These are phyloP conservation scores for Solanum lycopersicoides DNA, from an alignment of 257 asterid genomes.

Conservation along the genomic window DNA sequence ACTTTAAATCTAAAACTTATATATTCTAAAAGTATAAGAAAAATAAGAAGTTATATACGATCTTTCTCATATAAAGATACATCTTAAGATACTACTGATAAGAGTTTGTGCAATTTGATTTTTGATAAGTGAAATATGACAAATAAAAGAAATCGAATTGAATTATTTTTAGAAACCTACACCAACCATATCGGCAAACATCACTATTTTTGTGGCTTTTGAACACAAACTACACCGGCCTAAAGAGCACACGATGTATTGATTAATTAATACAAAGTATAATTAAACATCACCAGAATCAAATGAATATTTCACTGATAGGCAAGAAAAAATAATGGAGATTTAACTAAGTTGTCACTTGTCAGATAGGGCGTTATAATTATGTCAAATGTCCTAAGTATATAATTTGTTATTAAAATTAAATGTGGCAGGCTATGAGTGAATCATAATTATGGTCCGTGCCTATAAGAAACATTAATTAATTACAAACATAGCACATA, in stretches of 20 bases:
- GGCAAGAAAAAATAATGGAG: neutral
- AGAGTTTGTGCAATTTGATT: no score
- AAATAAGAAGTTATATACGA: neutral
- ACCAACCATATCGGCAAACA: neutral
- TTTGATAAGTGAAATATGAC: neutral
- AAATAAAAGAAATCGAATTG: rapidly evolving
- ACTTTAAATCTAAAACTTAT: neutral
- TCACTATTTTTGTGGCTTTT: neutral
- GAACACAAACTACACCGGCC: neutral
- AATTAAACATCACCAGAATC: neutral
- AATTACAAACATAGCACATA: neutral
- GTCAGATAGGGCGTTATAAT: neutral
- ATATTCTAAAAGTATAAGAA: no score
- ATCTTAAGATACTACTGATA: no score
- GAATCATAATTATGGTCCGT: neutral
- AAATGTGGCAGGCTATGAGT: neutral
- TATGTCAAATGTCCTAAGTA: neutral
- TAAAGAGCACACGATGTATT: neutral
- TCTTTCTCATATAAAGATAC: no score
- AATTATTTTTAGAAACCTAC: neutral
- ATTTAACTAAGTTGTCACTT: neutral
- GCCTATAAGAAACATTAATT: neutral
- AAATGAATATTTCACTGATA: neutral
- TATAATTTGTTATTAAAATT: neutral
- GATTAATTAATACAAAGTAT: neutral